Conservation (phyloP, 805 yeast genomes). For the Kodamaea lidongshanica region DNA sequence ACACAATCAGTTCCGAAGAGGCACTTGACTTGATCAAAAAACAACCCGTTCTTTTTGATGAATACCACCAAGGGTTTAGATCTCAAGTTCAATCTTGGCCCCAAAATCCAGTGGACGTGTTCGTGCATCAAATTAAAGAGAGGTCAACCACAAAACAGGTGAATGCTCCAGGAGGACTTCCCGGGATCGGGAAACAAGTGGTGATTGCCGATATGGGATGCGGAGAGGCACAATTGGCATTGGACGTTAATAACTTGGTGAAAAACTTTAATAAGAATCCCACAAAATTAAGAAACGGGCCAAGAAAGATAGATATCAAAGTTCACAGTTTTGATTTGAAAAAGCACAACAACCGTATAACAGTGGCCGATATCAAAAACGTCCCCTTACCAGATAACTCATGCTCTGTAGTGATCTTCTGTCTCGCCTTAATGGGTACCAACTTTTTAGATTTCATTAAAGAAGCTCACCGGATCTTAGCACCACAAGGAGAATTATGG, state of each 20-base stretch:
- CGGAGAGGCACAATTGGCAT: slow-evolving; percentile 89
- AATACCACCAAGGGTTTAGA: slow-evolving; percentile 91
- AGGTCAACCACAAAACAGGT: slow-evolving; percentile 56
- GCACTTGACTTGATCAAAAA: slow-evolving; percentile 68
- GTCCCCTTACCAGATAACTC: slow-evolving; percentile 80
- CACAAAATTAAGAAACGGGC: slow-evolving; percentile 15
- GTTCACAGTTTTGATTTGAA: slow-evolving; percentile 91
- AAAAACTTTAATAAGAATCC: slow-evolving; percentile 25
- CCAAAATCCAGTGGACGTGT: slow-evolving; percentile 93
- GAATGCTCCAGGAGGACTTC: slow-evolving; percentile 94
- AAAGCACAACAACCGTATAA: slow-evolving; percentile 79
- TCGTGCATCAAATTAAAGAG: slow-evolving; percentile 62
- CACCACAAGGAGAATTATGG: slow-evolving; percentile 94
- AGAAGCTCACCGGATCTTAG: slow-evolving; percentile 82
- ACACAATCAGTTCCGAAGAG: slow-evolving; percentile 72
- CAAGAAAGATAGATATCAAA: slow-evolving; percentile 41
- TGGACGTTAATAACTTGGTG: slow-evolving; percentile 52
- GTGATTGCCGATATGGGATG: slow-evolving; percentile 98
- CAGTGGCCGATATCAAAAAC: slow-evolving; percentile 92
- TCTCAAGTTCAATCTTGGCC: slow-evolving; percentile 98
- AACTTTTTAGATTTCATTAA: slow-evolving; percentile 85
- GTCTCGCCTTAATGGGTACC: slow-evolving; percentile 96
- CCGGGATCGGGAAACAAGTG: slow-evolving; percentile 59
- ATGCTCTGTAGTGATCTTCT: slow-evolving; percentile 84
- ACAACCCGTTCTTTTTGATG: slow-evolving; percentile 87